Percentiles rank a stretch among this genome's conserved stretches.
Evolutionary conservation across 192 early-diverging fungal genomes (phyloP).

Genomic region (Umbelopsis sp.): DNA sequence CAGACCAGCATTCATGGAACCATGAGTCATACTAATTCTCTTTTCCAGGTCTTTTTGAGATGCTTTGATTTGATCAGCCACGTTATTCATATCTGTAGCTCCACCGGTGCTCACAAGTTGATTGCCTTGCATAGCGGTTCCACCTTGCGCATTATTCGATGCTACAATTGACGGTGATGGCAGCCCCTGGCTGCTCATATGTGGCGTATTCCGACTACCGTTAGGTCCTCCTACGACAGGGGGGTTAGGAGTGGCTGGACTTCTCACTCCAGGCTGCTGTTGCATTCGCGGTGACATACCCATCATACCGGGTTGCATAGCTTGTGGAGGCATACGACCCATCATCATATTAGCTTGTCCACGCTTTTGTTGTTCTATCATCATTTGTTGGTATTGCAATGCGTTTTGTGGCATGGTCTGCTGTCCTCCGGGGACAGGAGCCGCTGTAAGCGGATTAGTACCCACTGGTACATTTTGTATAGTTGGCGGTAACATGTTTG

Average conservation of each 20-base stretch:
- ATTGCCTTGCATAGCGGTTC: background rate
- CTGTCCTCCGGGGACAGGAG: slow-evolving; percentile 5
- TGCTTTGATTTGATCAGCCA: slow-evolving; percentile 10
- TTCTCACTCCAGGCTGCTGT: background rate
- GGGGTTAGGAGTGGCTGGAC: background rate
- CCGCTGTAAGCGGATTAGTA: background rate
- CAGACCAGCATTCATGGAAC: background rate
- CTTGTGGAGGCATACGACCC: slow-evolving; percentile 5
- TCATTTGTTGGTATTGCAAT: slow-evolving; percentile 12
- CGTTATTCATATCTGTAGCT: background rate
- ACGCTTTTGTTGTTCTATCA: slow-evolving; percentile 6
- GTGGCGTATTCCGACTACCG: background rate
- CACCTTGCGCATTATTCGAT: background rate
- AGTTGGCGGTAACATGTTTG: background rate
- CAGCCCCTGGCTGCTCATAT: slow-evolving; percentile 16
- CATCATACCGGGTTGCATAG: slow-evolving; percentile 7
- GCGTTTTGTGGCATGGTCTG: background rate
- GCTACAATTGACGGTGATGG: slow-evolving; percentile 12
- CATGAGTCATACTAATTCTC: background rate
- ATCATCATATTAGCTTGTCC: slow-evolving; percentile 3
- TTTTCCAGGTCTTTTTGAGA: slow-evolving; percentile 8
- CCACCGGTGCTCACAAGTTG: background rate
- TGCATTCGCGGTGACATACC: slow-evolving; percentile 9
- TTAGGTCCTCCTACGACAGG: background rate
- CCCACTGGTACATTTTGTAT: background rate